Conservation (phyloP, 768 basidiomycete genomes). For the Rhizopogon salebrosus region DNA sequence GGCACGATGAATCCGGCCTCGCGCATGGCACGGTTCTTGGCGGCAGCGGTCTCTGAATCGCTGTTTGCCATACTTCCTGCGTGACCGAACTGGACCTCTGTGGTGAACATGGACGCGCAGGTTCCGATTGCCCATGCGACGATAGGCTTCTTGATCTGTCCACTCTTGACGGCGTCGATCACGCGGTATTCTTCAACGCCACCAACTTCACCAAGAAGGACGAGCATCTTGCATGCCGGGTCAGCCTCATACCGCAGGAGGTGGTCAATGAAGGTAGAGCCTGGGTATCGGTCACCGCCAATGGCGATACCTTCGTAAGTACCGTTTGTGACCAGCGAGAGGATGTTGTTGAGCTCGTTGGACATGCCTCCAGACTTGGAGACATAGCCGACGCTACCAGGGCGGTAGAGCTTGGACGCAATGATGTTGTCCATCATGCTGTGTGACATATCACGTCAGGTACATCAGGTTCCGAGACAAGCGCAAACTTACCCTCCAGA, state of each 20-base stretch:
- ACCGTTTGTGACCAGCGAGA: slow-evolving; percentile 93
- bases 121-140: slow-evolving; percentile 99
- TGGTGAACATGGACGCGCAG: slow-evolving; percentile 99
- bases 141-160: slow-evolving; percentile 95
- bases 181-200: slow-evolving; percentile 99
- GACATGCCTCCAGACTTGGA: slow-evolving; percentile 99
- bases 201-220: slow-evolving; percentile 97
- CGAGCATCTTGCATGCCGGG: slow-evolving; percentile 97
- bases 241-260: slow-evolving; percentile 96
- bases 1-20: slow-evolving; percentile 95
- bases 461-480: background rate
- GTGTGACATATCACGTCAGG: background rate
- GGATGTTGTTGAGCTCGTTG: slow-evolving; percentile 99
- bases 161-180: slow-evolving; percentile 93
- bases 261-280: slow-evolving; percentile 98
- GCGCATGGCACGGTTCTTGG: slow-evolving; percentile 95
- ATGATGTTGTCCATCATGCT: slow-evolving; percentile 99
- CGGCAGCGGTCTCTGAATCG: slow-evolving; percentile 94
- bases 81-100: slow-evolving; percentile 99
- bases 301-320: slow-evolving; percentile 99
- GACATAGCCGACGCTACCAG: slow-evolving; percentile 97
- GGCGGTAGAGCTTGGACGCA: slow-evolving; percentile 94
- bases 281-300: slow-evolving; percentile 98
- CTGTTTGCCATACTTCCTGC: slow-evolving; percentile 98
- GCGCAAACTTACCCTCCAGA: slow-evolving; percentile 73